A percentile compares a stretch with the other conserved stretches of the same genome.
phyloP scores from a whole-genome alignment of 768 basidiomycete genomes.

The Botryobasidium botryosum region DNA sequence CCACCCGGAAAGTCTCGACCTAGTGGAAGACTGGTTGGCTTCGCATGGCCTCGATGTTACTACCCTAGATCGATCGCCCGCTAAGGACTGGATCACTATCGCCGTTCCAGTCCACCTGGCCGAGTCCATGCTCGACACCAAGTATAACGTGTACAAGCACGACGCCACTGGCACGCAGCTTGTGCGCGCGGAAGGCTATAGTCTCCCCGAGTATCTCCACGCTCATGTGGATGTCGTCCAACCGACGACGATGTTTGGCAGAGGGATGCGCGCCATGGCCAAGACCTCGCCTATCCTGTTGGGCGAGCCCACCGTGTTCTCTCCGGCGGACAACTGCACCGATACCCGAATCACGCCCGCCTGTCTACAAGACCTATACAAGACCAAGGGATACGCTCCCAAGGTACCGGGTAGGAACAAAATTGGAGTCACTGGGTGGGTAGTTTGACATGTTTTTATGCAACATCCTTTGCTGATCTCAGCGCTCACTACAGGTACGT shows the following conservation, averaged over 20 bases:
- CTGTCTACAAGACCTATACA: conserved; percentile 7
- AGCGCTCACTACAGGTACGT: not conserved
- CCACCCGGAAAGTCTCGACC: not conserved
- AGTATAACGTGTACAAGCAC: conserved; percentile 3
- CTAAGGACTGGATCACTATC: conserved; percentile 3
- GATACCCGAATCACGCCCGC: conserved; percentile 2
- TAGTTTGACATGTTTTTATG: not conserved
- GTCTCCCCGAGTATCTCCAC: conserved; percentile 3
- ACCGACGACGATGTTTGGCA: conserved; percentile 10
- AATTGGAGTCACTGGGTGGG: conserved; percentile 4
- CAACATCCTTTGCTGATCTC: not conserved
- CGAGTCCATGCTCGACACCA: conserved; percentile 3
- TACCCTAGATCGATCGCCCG: not conserved
- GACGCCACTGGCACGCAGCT: not conserved
- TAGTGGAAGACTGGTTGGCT: not conserved
- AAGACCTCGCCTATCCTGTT: no score
- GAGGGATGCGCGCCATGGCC: no score
- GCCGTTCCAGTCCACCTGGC: not conserved
- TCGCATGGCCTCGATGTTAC: not conserved
- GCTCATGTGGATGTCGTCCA: conserved; percentile 9
- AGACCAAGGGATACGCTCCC: not conserved
- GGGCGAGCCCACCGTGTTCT: no score
- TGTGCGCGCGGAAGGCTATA: conserved; percentile 7
- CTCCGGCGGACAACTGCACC: not conserved
- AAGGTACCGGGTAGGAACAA: not conserved